These are phyloP conservation scores for Bryoerythrophyllum caledonicum DNA, from an alignment of 225 moss, liverwort and hornwort species.

Conservation along the genomic window DNA sequence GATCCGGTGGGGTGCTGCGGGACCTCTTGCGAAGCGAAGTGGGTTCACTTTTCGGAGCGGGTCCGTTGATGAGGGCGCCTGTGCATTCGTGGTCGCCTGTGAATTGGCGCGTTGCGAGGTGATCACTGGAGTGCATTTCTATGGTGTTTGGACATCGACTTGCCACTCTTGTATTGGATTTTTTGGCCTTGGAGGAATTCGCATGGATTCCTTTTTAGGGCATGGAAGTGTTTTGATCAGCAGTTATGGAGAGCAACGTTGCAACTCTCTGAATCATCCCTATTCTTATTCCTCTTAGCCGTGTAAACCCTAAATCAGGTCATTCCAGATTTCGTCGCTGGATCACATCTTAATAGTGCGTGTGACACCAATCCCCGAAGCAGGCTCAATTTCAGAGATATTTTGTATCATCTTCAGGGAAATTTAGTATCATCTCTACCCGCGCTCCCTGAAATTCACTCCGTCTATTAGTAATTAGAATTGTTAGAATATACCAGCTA, in stretches of 20 bases:
- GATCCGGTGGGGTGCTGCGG: slow-evolving; percentile 26
- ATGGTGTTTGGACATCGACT: not conserved
- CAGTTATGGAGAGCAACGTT: slow-evolving; percentile 12
- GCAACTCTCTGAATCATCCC: not conserved
- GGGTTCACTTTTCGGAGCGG: not conserved
- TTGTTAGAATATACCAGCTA: too few relatives aligned
- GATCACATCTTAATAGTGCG: too few relatives aligned
- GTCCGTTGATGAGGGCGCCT: slow-evolving; percentile 16
- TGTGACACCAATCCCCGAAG: too few relatives aligned
- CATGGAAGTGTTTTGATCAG: not conserved
- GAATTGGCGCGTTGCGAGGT: slow-evolving; percentile 39
- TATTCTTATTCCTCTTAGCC: not conserved
- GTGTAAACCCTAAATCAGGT: not conserved
- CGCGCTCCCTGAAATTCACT: too few relatives aligned
- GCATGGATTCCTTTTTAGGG: not conserved
- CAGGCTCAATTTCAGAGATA: too few relatives aligned
- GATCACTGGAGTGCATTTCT: too few relatives aligned
- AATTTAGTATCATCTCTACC: too few relatives aligned
- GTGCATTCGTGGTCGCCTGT: slow-evolving; percentile 30
- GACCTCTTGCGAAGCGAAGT: not conserved
- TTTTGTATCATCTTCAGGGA: too few relatives aligned
- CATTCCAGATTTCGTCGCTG: not conserved
- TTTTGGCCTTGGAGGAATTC: not conserved
- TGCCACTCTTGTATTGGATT: too few relatives aligned
- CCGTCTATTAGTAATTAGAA: too few relatives aligned